Evolutionary conservation across 2,329 filamentous ascomycete species (phyloP), one percentile per base, ranked within the genome.

Genomic region (Colletotrichum sansevieriae): DNA sequence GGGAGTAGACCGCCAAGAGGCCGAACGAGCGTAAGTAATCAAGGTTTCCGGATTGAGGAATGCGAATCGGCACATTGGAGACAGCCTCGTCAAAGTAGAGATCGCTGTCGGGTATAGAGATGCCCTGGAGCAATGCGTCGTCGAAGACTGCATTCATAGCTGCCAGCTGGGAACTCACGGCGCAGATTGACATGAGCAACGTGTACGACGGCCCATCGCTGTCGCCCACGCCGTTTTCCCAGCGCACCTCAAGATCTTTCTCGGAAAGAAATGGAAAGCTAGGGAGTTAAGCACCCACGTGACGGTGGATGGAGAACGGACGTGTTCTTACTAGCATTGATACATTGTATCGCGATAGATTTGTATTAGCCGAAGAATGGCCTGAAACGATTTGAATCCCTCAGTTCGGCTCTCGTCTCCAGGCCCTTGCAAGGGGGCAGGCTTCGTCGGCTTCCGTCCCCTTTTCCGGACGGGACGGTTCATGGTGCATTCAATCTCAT

Each of bases 261-360:
- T 51, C 47, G 8, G 47, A 51, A 15, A 51, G 47, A 10, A 51
- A 51, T 18, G 47, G 47, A n/a, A 51, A 51, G 22, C 47, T 51
- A 2, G 2, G 4, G 13, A 15, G 22, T 25, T 51, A 6, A 51
- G 47, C 12, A 29, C 4, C 2, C 13, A 10, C 22, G n/a, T 11
- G 10, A 51, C 6, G 22, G 11, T 25, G n/a, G 15, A 15, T 25
- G n/a, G 47, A 51, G 13, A 10, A 5, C 22, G 13, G n/a, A 22
- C 15, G 1, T 25, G 29, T 15, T 10, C 47, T 3, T 18, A 51
- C 47, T 51, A 51, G 47, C 47, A 51, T 51, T 51, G 47, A 51
- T 51, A 51, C 47, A 51, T 51, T 15, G 47, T 51, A 51, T 51
- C 47, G 20, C 47, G 47, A 25, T 51, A 51, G 47, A 51, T 51